Base-by-base conservation (phyloP, 1,139 yeast genomes). In the Yamadazyma siamensis region DNA sequence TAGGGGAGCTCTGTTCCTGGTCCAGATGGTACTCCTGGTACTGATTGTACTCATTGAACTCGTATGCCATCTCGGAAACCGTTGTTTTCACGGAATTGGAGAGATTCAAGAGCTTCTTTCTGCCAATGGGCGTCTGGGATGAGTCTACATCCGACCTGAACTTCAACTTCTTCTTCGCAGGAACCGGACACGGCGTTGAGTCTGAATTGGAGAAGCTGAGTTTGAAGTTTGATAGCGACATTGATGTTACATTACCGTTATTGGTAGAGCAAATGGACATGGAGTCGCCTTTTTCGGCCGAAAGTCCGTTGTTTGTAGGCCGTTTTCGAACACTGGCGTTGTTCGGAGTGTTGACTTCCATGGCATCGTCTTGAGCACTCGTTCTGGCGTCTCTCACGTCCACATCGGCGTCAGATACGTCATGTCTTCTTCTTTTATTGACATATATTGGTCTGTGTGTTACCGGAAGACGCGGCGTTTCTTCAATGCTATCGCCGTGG, bases 161-260 rank as follows among this genome's bases (percentile, higher is more conserved):
- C 35, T 52, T 53, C 23, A 57, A 39, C 32, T 49, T 54, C 43
- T 58, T 59, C 27, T 62, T 44, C 13, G 53, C 46, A 9, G 64
- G 62, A 18, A 54, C 56, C 5, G 65, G 65, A 39, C 65, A 59
- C 5, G 65, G 65, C 2, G 65, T 59, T 2, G 63, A 53, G 37
- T 59, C 65, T 21, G 56, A 52, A 21, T 44, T 52, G 14, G 57
- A 43, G 26, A 54, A 56, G 31, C 60, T 55, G 13, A 55, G 27
- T 29, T 56, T 56, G 26, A 49, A 38, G 17, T 43, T 41, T n/a
- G 36, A 27, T 22, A 40, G 20, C 6, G 44, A 38, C 9, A 39
- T 36, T 4, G 44, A 39, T 3, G 43, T 36, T 11, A 31, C 17
- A 19, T 29, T 35, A 23, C 31, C 37, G 14, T n/a, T n/a, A n/a